Conservation (phyloP, 148 eudicot genomes). For the Fagopyrum homotropicum region DNA sequence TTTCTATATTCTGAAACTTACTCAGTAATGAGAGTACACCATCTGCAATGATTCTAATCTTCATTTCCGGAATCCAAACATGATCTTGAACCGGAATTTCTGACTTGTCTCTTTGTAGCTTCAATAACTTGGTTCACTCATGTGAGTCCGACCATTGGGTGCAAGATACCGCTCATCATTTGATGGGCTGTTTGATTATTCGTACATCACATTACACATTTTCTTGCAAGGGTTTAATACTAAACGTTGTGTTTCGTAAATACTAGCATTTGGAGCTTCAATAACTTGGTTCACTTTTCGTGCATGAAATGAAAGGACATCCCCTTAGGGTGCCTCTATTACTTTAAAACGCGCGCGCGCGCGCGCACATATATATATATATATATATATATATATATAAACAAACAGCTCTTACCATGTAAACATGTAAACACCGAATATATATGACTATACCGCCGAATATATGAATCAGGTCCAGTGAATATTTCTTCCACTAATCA, state of each 20-base stretch:
- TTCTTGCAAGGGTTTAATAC: not conserved
- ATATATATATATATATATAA: too few species aligned
- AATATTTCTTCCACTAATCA: too few species aligned
- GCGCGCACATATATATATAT: too few species aligned
- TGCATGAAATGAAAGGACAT: not conserved
- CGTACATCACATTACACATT: not conserved
- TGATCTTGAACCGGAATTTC: slow-evolving; percentile 19
- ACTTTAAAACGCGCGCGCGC: too few species aligned
- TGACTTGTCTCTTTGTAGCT: slow-evolving; percentile 30
- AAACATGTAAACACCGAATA: too few species aligned
- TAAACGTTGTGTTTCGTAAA: not conserved
- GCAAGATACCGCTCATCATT: slow-evolving; percentile 22
- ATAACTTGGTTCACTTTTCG: too few species aligned
- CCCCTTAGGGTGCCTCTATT: too few species aligned
- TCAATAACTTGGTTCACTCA: slow-evolving; percentile 25
- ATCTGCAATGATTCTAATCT: not conserved
- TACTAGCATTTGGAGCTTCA: not conserved
- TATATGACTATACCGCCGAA: too few species aligned
- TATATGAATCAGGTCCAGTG: too few species aligned
- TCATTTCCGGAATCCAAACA: not conserved
- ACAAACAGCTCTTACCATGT: too few species aligned
- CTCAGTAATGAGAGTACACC: not conserved
- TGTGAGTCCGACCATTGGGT: slow-evolving; percentile 27
- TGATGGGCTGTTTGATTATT: slow-evolving; percentile 33
- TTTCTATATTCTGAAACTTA: not conserved